Evolutionary conservation across 73 alveolate genomes (phyloP), one percentile per base, ranked within the genome.

Genomic region (Uronychia binucleata): DNA sequence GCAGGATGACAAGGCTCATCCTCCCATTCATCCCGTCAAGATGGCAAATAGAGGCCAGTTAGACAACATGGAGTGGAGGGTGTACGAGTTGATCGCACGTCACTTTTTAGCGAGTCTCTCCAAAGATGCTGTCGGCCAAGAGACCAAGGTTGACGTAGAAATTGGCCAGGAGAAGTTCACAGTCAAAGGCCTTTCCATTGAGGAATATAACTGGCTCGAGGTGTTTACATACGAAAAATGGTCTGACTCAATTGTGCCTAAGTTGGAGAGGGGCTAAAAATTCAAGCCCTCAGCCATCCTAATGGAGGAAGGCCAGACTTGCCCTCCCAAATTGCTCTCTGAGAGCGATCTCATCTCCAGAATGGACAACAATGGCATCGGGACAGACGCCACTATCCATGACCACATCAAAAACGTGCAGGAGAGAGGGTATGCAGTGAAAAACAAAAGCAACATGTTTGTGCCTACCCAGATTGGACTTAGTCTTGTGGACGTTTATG

Each of bases 321-420:
- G 90, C 34, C 99, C 99, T 29, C 99, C 99, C 0, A 86, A 86
- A 28, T 94, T 96, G 59, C 90, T 98, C 60, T 96, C 98, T 83
- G 99, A 98, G 88, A 92, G 98, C 57, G 99, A 97, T 82, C 91
- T 98, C 58, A 98, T 98, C 27, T 86, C 95, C 14, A 28, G 85
- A 85, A 98, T 98, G 99, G 99, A 98, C 90, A 87, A 94, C 77
- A 94, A 98, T 81, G 99, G 99, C 30, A 97, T 98, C 25, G 99
- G 99, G 30, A 98, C 99, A 19, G 99, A 98, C 90, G 99, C 99
- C 0, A 98, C 99, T 0, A 98, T 98, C 84, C 99, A 98, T 92
- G 99, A 98, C 83, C 99, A 98, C 90, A 98, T 98, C 59, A 97
- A 97, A 87, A 98, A 98, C 74, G 87, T 98, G 57, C 74, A 86